phyloP scores from a whole-genome alignment of 352 stramenopile species.

The Phytophthora pseudosyringae region DNA sequence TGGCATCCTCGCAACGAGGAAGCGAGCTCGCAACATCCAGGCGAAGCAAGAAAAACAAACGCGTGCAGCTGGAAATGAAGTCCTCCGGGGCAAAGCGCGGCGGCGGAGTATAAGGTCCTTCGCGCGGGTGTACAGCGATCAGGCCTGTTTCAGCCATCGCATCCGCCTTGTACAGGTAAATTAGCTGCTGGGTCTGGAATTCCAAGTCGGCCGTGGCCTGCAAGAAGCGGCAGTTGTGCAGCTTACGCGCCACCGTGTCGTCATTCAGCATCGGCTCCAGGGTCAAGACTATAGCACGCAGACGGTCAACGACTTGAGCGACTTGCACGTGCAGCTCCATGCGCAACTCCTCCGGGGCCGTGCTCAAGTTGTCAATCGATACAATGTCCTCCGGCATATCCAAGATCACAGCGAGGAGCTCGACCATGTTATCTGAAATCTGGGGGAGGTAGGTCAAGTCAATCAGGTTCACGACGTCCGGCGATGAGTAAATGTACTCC shows the following conservation, averaged over 20 bases:
- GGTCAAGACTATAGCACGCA: slow-evolving; percentile 52
- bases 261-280: slow-evolving; percentile 72
- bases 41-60: slow-evolving; percentile 82
- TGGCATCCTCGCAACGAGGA: slow-evolving; percentile 82
- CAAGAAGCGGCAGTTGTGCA: slow-evolving; percentile 70
- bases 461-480: slow-evolving; percentile 62
- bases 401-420: slow-evolving; percentile 76
- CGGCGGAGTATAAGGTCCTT: slow-evolving; percentile 38
- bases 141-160: slow-evolving; percentile 60
- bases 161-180: slow-evolving; percentile 76
- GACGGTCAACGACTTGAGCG: slow-evolving; percentile 59
- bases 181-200: slow-evolving; percentile 76
- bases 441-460: slow-evolving; percentile 66
- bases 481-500: slow-evolving; percentile 65
- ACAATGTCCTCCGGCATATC: slow-evolving; percentile 82
- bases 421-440: slow-evolving; percentile 72
- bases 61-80: slow-evolving; percentile 79
- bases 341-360: slow-evolving; percentile 48
- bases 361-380: slow-evolving; percentile 47
- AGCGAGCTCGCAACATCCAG: slow-evolving; percentile 73
- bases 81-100: slow-evolving; percentile 62
- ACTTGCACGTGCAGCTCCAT: slow-evolving; percentile 79
- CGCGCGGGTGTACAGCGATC: slow-evolving; percentile 45
- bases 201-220: slow-evolving; percentile 57
- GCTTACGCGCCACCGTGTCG: slow-evolving; percentile 45